Conservation (phyloP, 75 land plant species). For the Pinus albicaulis region DNA sequence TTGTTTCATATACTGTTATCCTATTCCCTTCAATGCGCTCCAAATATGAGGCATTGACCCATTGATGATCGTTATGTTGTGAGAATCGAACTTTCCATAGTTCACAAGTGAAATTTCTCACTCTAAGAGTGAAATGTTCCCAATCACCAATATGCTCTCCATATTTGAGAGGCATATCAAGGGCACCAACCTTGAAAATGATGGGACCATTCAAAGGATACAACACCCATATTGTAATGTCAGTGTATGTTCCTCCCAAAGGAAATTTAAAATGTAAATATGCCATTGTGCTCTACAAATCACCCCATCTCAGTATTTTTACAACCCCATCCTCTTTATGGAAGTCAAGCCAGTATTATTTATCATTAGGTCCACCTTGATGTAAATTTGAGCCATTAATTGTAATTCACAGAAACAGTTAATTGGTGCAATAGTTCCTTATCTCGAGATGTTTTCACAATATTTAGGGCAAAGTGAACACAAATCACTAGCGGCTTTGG, state of each 20-base stretch:
- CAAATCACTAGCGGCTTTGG: too few species aligned
- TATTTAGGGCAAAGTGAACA: too few species aligned
- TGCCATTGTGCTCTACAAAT: slow-evolving; percentile 29
- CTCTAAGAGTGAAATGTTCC: slow-evolving; percentile 74
- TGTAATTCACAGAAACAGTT: too few species aligned
- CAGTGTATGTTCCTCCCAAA: slow-evolving; percentile 68
- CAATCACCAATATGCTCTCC: slow-evolving; percentile 85
- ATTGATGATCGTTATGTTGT: slow-evolving; percentile 57
- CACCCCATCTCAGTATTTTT: slow-evolving; percentile 50
- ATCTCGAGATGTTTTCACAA: too few species aligned
- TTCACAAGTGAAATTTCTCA: slow-evolving; percentile 67
- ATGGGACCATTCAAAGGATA: slow-evolving; percentile 83
- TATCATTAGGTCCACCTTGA: slow-evolving; percentile 70
- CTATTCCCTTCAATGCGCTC: slow-evolving; percentile 46
- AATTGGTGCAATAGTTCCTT: too few species aligned
- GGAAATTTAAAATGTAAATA: slow-evolving; percentile 76
- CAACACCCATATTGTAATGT: slow-evolving; percentile 69
- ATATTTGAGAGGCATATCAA: slow-evolving; percentile 46
- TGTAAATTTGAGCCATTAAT: slow-evolving; percentile 68
- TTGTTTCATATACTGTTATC: slow-evolving; percentile 41
- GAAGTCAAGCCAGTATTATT: slow-evolving; percentile 69
- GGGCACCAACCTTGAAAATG: slow-evolving; percentile 50
- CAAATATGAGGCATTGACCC: slow-evolving; percentile 51
- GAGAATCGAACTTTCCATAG: slow-evolving; percentile 54
- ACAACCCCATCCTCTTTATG: slow-evolving; percentile 32